phyloP scores from a whole-genome alignment of 2,329 filamentous ascomycete species.

The Phaeosphaeria sp. region DNA sequence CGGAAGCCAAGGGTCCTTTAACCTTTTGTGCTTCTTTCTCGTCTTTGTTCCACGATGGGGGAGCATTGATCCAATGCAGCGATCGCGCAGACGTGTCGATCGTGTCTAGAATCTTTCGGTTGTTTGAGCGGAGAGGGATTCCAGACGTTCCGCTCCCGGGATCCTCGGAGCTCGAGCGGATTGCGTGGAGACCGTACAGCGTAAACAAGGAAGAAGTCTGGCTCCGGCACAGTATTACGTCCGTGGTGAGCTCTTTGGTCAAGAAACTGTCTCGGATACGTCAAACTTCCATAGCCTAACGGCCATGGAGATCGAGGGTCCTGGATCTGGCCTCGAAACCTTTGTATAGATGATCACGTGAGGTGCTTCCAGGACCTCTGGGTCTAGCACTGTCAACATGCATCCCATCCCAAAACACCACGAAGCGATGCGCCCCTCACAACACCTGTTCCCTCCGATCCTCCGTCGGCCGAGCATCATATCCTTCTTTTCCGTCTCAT shows the following conservation, averaged over 20 bases:
- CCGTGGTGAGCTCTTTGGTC: neutral
- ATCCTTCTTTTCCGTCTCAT: neutral
- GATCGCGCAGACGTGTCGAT: neutral
- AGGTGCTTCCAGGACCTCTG: neutral
- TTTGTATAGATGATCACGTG: neutral
- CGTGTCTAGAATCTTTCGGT: slow-evolving; percentile 2
- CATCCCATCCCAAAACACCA: neutral
- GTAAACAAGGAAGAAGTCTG: neutral
- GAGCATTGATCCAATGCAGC: neutral
- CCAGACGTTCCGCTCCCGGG: neutral
- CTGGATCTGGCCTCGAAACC: neutral
- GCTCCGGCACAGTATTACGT: neutral
- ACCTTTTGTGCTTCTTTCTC: neutral
- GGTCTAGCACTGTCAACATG: neutral
- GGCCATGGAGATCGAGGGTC: neutral
- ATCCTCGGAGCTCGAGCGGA: neutral
- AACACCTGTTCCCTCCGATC: neutral
- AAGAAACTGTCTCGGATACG: neutral
- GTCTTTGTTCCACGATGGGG: neutral
- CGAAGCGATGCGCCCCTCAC: neutral
- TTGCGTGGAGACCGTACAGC: neutral
- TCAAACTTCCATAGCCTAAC: neutral
- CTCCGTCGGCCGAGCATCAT: slow-evolving; percentile 1
- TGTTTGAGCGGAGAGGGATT: neutral
- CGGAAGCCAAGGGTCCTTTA: neutral